Conservation (phyloP, 2,329 filamentous ascomycete genomes). For the Penicillium sp. region DNA sequence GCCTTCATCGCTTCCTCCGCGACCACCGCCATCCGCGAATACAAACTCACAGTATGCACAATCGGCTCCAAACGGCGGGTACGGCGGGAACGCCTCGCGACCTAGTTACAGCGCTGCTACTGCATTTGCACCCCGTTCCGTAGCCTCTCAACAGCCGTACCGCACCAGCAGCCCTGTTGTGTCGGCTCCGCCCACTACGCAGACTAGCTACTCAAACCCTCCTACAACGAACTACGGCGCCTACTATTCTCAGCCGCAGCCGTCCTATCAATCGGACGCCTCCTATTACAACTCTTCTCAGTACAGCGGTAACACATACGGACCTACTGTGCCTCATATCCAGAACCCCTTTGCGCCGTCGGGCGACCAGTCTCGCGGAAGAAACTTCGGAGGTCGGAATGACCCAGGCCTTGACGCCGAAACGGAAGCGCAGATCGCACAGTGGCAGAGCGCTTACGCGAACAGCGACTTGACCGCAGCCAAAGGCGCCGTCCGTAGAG, state of each 20-base stretch:
- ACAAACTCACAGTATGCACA: constrained; percentile 40
- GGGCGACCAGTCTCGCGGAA: constrained; percentile 43
- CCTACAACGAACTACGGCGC: constrained; percentile 46
- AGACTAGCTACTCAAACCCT: constrained; percentile 42
- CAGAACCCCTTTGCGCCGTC: constrained; percentile 80
- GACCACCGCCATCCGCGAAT: constrained; percentile 68
- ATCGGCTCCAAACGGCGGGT: constrained; percentile 30
- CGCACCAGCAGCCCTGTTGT: constrained; percentile 44
- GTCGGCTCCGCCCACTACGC: constrained; percentile 41
- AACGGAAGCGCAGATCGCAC: constrained; percentile 87
- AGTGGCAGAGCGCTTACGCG: constrained; percentile 91
- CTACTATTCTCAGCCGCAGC: constrained; percentile 48
- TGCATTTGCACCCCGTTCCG: constrained; percentile 64
- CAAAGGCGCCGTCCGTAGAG: constrained; percentile 46
- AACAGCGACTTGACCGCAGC: constrained; percentile 56
- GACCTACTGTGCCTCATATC: constrained; percentile 69
- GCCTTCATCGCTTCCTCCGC: constrained; percentile 73
- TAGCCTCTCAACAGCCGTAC: constrained; percentile 52
- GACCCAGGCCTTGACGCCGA: constrained; percentile 68
- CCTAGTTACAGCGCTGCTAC: constrained; percentile 53
- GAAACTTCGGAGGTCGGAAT: constrained; percentile 36
- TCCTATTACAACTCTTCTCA: constrained; percentile 53
- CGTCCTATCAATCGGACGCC: constrained; percentile 37
- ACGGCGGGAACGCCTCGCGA: constrained; percentile 38
- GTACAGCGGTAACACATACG: constrained; percentile 53